Evolutionary conservation across 1,139 yeast genomes (phyloP).

Genomic region (Hansenula lynferdii): DNA sequence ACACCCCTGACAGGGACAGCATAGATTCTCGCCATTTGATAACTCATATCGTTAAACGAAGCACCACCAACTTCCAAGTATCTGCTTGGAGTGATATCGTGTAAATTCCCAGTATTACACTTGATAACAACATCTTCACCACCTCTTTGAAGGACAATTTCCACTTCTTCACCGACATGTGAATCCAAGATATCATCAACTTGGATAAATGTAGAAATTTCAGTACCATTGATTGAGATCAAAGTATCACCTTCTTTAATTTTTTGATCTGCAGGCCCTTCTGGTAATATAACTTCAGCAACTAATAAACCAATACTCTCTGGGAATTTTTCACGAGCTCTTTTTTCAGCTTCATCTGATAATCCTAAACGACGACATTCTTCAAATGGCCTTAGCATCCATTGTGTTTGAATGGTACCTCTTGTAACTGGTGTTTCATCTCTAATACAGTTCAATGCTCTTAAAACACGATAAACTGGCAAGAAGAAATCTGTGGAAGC

Average conservation of each 20-base stretch:
- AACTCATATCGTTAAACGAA: constrained; percentile 76
- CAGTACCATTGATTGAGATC: constrained; percentile 63
- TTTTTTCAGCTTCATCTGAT: constrained; percentile 66
- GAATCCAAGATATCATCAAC: constrained; percentile 84
- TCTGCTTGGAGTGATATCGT: constrained; percentile 75
- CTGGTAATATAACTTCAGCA: constrained; percentile 78
- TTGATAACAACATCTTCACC: constrained; percentile 51
- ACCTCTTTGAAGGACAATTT: constrained; percentile 67
- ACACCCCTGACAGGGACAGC: constrained; percentile 86
- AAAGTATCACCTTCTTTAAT: constrained; percentile 86
- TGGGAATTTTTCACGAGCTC: constrained; percentile 68
- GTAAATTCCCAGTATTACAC: constrained; percentile 69
- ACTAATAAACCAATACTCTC: constrained; percentile 76
- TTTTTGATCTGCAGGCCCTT: constrained; percentile 76
- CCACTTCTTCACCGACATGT: constrained; percentile 55
- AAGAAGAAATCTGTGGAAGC: constrained; percentile 92
- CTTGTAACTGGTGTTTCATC: constrained; percentile 52
- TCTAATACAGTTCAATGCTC: constrained; percentile 78
- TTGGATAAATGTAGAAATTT: constrained; percentile 65
- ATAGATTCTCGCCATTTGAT: constrained; percentile 82
- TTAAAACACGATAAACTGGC: constrained; percentile 76
- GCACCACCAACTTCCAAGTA: constrained; percentile 87
- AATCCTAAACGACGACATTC: constrained; percentile 87
- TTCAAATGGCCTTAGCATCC: constrained; percentile 84
- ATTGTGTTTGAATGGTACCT: constrained; percentile 89